A percentile compares a stretch with the other conserved stretches of the same genome.
These are phyloP conservation scores for Melocanna baccifera DNA, from an alignment of 176 grass and related monocot genomes.

Conservation along the genomic window DNA sequence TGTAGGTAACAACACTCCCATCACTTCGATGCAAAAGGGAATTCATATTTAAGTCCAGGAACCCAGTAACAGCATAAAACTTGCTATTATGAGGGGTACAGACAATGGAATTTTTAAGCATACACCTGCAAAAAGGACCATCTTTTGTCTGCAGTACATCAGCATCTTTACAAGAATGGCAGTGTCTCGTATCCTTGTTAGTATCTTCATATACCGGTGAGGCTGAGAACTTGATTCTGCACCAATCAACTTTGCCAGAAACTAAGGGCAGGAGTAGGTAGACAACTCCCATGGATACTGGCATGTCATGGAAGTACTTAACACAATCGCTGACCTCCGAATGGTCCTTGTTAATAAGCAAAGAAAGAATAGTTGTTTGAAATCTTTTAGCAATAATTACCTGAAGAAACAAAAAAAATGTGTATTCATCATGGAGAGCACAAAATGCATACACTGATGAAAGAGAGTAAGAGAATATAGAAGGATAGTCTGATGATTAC, in stretches of 20 bases:
- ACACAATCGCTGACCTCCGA: slow-evolving; percentile 11
- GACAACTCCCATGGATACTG: slow-evolving; percentile 45
- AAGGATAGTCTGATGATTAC: background rate
- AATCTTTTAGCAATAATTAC: slow-evolving; percentile 59
- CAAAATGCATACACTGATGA: background rate
- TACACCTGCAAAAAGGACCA: slow-evolving; percentile 42
- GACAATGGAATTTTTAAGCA: slow-evolving; percentile 59
- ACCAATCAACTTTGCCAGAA: slow-evolving; percentile 79
- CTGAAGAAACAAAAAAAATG: slow-evolving; percentile 29
- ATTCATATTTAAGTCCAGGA: slow-evolving; percentile 51
- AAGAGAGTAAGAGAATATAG: background rate
- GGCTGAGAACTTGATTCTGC: slow-evolving; percentile 41
- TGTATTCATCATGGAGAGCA: slow-evolving; percentile 6
- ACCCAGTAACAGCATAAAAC: slow-evolving; percentile 55
- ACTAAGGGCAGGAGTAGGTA: slow-evolving; percentile 72
- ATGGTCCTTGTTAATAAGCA: slow-evolving; percentile 53
- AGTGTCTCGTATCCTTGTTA: slow-evolving; percentile 12
- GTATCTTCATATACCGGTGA: slow-evolving; percentile 26
- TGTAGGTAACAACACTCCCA: slow-evolving; percentile 53
- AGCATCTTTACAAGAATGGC: slow-evolving; percentile 37
- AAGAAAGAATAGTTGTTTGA: slow-evolving; percentile 56
- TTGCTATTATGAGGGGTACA: slow-evolving; percentile 54
- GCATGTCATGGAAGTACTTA: slow-evolving; percentile 34
- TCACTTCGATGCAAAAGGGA: slow-evolving; percentile 41
- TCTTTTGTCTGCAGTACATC: slow-evolving; percentile 57